Conservation (phyloP, 768 basidiomycete species). For the Mycena haematopus region DNA sequence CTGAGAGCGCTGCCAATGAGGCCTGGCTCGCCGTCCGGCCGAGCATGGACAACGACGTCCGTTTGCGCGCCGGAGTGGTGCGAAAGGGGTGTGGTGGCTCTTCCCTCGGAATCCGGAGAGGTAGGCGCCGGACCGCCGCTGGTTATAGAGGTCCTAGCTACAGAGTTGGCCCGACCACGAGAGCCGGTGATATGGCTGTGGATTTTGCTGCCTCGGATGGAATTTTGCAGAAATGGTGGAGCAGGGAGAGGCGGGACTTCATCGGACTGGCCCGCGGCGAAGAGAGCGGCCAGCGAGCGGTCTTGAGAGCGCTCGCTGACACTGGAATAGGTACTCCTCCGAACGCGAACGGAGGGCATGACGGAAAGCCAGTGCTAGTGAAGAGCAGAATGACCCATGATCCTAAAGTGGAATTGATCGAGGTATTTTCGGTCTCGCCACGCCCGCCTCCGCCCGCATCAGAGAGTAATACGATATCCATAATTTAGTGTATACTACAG, state of each 20-base stretch:
- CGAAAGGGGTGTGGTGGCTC: conserved; percentile 22
- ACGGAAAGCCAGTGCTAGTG: background rate
- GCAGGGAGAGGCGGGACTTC: conserved; percentile 8
- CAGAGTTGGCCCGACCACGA: conserved; percentile 13
- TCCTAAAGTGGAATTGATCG: background rate
- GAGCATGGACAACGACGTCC: conserved; percentile 44
- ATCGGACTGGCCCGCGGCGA: conserved; percentile 14
- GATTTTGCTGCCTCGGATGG: conserved; percentile 38
- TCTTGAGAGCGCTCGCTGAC: background rate
- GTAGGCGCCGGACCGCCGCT: conserved; percentile 6
- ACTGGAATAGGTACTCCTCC: conserved; percentile 15
- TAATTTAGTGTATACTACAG: conserved; percentile 9
- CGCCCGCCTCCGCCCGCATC: background rate
- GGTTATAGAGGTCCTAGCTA: conserved; percentile 13
- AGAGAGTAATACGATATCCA: background rate
- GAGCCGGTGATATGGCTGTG: conserved; percentile 37
- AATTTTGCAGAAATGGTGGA: conserved; percentile 16
- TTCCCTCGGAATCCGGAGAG: conserved; percentile 21
- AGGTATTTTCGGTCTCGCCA: background rate
- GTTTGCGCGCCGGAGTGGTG: conserved; percentile 43
- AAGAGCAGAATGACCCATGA: background rate
- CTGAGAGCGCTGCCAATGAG: conserved; percentile 54
- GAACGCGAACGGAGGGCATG: conserved; percentile 30
- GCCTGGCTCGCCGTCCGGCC: conserved; percentile 44
- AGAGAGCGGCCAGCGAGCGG: conserved; percentile 21